phyloP scores from a whole-genome alignment of 495 filamentous ascomycete species.

The Aspergillus bridgeri region DNA sequence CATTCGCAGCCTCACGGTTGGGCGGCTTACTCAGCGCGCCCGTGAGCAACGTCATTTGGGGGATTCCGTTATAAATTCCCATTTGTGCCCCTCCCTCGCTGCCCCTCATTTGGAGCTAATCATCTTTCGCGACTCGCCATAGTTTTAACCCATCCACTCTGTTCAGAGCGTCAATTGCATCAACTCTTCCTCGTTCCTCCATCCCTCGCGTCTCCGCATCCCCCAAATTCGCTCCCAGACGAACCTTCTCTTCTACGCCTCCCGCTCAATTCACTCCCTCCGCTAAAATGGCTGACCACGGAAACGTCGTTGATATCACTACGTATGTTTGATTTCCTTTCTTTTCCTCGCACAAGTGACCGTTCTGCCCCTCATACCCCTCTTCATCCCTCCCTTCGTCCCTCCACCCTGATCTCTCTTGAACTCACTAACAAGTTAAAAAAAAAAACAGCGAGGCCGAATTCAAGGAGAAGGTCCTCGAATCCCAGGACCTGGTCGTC shows the following conservation, averaged over 20 bases:
- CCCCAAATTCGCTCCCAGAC: constrained; percentile 20
- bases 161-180: constrained; percentile 10
- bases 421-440: too few species aligned
- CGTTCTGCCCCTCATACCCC: too few species aligned
- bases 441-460: constrained; percentile 50
- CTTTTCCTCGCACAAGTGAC: neutral
- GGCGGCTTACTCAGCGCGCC: constrained; percentile 3
- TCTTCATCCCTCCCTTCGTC: neutral
- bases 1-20: constrained; percentile 1
- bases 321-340: constrained; percentile 28
- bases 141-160: constrained; percentile 23
- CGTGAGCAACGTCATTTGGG: constrained; percentile 20
- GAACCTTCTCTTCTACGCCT: constrained; percentile 33
- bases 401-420: constrained; percentile 1
- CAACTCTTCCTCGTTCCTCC: constrained; percentile 15
- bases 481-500: constrained; percentile 55
- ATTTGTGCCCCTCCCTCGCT: constrained; percentile 11
- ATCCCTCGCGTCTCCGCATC: constrained; percentile 21
- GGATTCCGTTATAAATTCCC: constrained; percentile 16
- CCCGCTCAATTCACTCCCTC: constrained; percentile 39
- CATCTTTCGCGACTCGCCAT: constrained; percentile 8
- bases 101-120: constrained; percentile 29
- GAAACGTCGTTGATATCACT: constrained; percentile 29
- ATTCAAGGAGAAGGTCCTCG: constrained; percentile 46
- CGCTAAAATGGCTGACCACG: constrained; percentile 51